Base-by-base conservation (phyloP, 1,284 basidiomycete species). In the Moesziomyces globuligerus region DNA sequence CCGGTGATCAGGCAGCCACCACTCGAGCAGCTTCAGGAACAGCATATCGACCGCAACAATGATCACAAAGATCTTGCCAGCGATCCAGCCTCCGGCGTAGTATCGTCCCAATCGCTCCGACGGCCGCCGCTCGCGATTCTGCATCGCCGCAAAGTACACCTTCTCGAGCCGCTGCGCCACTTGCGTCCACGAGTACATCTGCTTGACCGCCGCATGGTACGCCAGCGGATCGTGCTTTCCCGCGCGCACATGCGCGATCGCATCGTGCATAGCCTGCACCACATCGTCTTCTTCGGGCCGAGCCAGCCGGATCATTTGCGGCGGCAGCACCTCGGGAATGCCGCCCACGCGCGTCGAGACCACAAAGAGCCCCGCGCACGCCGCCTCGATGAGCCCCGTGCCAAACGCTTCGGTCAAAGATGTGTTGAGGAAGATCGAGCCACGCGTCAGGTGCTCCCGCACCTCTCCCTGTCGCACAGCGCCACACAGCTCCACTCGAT, bases 371-470 rank as follows among this genome's bases (percentile, higher is more conserved):
- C 96, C 96, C 0, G 92, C 89, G 72, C 91, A 94, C 0, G 96
- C 96, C 0, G 96, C 96, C 85, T 99, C 96, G 45, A 98, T 87
- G 71, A 96, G 93, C 8, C 91, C 91, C 68, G 95, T 98, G 0
- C 96, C 95, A 76, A 99, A 99, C 0, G 96, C 89, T 83, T 99
- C 95, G 0, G 95, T 99, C 20, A 99, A 86, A 0, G 92, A 94
- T 0, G 95, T 95, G 81, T 95, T 96, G 84, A 98, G 87, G 83
- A 92, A 98, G 67, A 99, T 94, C 9, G 92, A 87, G 0, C 94
- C 94, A 45, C 89, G 87, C 8, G 86, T 85, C 20, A 98, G 87
- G 21, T 97, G 89, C n/a, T 88, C 86, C 44, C 88, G 87, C 18
- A 97, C 96, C 55, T 95, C 90, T 24, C 87, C 87, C 55, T 91